Evolutionary conservation across 2,329 filamentous ascomycete species (phyloP), one percentile per base, ranked within the genome.

Genomic region (Sporothrix brasiliensis): DNA sequence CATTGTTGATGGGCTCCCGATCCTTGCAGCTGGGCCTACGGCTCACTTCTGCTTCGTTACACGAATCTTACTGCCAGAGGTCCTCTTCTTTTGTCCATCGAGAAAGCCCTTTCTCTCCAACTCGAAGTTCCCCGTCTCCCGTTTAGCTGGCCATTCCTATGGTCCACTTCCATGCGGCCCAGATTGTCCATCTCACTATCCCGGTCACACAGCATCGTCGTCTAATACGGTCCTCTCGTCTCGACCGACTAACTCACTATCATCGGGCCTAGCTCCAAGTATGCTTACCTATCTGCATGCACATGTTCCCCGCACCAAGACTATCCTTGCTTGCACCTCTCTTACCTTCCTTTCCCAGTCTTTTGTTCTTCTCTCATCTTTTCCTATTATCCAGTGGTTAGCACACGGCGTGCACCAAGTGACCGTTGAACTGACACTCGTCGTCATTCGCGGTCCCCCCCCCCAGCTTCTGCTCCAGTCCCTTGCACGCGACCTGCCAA

Each of bases 41-140:
- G 24, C 14, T 41, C 24, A 21, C 10, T 16, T 65, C 41, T 50
- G 14, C 19, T 34, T 14, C n/a, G 47, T 34, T 50, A 50, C 61
- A 65, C 61, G 44, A 65, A 50, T 50, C 44, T 65, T 41, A 65
- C 61, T 50, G 44, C 13, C 24, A 50, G 44, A 65, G 44, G 50
- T 65, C 61, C 61, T 65, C 44, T 34, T 34, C 61, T 16, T 41
- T 50, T 47, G 39, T 47, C 39, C 21, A 41, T 44, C 39, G 14
- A 47, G 13, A 5, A 21, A 47, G 58, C 58, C 21, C 6, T 47
- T 47, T 63, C 58, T 21, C n/a, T 27, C n/a, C 16, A 27, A 47
- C 39, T 47, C 21, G 6, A 44, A 11, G 4, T 3, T 44, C 13
- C 3, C 34, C 34, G 34, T 44, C 1, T 47, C 39, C 13, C 58